phyloP scores from a whole-genome alignment of 2,329 filamentous ascomycete species.

The Periglandula ipomoeae region DNA sequence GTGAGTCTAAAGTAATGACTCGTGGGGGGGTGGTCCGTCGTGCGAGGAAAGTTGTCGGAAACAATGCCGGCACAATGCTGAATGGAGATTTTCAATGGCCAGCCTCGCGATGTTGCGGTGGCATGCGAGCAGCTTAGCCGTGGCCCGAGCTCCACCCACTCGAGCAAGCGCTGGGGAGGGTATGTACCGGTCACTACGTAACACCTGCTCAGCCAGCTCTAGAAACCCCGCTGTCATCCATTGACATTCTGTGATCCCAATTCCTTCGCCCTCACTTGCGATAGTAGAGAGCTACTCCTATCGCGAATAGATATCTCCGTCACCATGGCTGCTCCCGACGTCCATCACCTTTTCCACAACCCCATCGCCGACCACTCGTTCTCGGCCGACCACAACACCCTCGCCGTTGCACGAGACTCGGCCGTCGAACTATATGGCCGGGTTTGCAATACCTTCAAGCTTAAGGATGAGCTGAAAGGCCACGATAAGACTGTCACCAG shows the following conservation, averaged over 20 bases:
- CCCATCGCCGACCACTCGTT: slow-evolving; percentile 98
- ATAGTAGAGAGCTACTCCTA: slow-evolving; percentile 88
- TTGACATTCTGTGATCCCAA: background rate
- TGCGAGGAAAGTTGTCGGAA: background rate
- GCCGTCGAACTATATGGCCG: slow-evolving; percentile 79
- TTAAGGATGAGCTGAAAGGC: slow-evolving; percentile 88
- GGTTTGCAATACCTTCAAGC: slow-evolving; percentile 63
- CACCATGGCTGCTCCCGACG: slow-evolving; percentile 76
- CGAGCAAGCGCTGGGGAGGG: background rate
- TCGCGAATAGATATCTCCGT: slow-evolving; percentile 21
- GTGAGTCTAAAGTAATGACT: background rate
- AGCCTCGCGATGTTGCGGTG: slow-evolving; percentile 4
- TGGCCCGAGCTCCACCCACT: slow-evolving; percentile 3
- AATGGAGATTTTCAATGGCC: slow-evolving; percentile 2
- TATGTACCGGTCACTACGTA: background rate
- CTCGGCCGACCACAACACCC: slow-evolving; percentile 77
- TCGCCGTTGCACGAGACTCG: slow-evolving; percentile 87
- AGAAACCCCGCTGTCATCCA: slow-evolving; percentile 8
- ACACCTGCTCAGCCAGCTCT: background rate
- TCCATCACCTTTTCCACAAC: slow-evolving; percentile 93
- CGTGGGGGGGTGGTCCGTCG: background rate
- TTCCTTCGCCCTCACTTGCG: slow-evolving; percentile 28
- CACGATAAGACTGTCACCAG: slow-evolving; percentile 97
- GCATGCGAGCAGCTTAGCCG: background rate
- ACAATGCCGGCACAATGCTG: background rate